A percentile compares a stretch with the other conserved stretches of the same genome.
Evolutionary conservation across 495 filamentous ascomycete species (phyloP).

Genomic region (Trichoderma erinaceum): DNA sequence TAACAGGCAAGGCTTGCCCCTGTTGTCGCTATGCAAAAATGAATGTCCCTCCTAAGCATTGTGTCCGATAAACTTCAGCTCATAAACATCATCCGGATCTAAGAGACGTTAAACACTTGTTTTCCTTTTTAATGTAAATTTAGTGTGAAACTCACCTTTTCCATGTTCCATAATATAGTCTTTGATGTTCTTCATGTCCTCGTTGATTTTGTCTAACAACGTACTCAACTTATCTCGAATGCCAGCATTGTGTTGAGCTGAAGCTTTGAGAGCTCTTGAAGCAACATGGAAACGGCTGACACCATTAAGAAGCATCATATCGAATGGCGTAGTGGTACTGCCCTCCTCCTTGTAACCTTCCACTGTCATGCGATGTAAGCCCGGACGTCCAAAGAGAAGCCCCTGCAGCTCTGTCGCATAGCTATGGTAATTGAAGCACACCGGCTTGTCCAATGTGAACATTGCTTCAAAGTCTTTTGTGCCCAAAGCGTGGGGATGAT

Average conservation of each 20-base stretch:
- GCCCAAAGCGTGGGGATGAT: constrained; percentile 57
- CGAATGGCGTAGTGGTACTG: constrained; percentile 65
- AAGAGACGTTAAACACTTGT: constrained; percentile 12
- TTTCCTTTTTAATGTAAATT: neutral
- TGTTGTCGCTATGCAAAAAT: neutral
- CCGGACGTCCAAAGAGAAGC: constrained; percentile 54
- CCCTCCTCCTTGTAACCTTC: constrained; percentile 67
- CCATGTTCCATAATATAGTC: constrained; percentile 52
- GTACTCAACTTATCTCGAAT: constrained; percentile 43
- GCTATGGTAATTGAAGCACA: constrained; percentile 70
- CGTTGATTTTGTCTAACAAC: constrained; percentile 42
- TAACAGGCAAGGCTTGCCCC: too few relatives aligned
- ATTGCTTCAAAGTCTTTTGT: constrained; percentile 50
- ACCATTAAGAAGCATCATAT: constrained; percentile 66
- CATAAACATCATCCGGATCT: constrained; percentile 55
- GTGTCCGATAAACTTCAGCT: constrained; percentile 21
- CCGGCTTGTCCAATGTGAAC: constrained; percentile 53
- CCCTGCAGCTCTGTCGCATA: constrained; percentile 59
- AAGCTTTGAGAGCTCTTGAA: constrained; percentile 49
- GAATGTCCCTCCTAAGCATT: neutral
- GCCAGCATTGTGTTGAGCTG: constrained; percentile 43
- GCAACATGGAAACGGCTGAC: constrained; percentile 60
- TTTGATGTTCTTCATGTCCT: constrained; percentile 45
- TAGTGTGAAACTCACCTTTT: constrained; percentile 28
- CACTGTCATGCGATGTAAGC: constrained; percentile 48